These are phyloP conservation scores for Conidiobolus incongruus DNA, from an alignment of 371 early-diverging fungal genomes.

Conservation along the genomic window DNA sequence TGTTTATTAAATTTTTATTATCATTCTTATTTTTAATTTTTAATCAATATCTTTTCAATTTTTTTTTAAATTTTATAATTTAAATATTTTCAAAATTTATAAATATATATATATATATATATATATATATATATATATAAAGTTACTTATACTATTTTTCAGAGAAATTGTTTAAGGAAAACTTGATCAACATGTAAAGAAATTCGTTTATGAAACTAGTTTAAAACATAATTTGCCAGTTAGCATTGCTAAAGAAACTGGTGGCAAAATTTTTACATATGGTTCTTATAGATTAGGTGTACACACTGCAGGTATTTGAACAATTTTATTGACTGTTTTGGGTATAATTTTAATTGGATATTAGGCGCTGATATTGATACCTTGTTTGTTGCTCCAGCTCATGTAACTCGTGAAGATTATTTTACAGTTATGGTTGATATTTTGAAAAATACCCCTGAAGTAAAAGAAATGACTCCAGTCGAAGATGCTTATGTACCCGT, in stretches of 20 bases:
- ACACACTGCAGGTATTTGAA: conserved; percentile 54
- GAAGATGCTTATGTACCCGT: conserved; percentile 96
- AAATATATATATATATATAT: no score
- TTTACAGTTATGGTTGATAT: conserved; percentile 78
- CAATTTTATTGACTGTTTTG: background rate
- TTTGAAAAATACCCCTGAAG: conserved; percentile 59
- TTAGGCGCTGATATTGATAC: conserved; percentile 97
- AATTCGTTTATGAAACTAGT: conserved; percentile 63
- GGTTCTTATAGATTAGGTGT: conserved; percentile 98
- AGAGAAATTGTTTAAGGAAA: conserved; percentile 77
- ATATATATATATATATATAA: no score
- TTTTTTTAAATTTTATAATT: background rate
- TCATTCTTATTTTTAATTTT: no score
- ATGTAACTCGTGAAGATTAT: conserved; percentile 89
- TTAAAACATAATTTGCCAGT: conserved; percentile 47
- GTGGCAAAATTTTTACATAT: conserved; percentile 97
- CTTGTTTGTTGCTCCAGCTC: conserved; percentile 89
- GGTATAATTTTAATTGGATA: no score
- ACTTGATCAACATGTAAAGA: conserved; percentile 63
- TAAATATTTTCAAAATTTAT: no score
- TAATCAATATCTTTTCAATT: no score
- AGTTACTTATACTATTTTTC: no score
- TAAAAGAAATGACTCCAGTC: conserved; percentile 74
- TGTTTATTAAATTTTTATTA: no score
- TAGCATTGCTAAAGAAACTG: conserved; percentile 58